Evolutionary conservation across 2,329 filamentous ascomycete species (phyloP).

Genomic region (Fusarium zealandicum): DNA sequence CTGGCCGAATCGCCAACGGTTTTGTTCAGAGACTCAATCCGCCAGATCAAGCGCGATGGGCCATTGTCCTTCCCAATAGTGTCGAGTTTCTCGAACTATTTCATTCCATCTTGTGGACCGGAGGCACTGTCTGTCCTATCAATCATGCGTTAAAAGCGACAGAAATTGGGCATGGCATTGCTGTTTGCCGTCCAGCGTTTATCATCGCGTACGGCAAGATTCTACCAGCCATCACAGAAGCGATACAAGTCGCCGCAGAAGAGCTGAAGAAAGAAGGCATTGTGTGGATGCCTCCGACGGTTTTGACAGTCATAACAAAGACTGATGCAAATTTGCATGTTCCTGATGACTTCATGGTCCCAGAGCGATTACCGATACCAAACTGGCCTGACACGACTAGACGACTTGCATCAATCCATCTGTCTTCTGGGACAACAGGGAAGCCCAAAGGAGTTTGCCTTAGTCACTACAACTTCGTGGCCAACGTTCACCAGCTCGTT

Average conservation of each 20-base stretch:
- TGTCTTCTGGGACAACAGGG: conserved; percentile 73
- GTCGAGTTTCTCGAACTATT: conserved; percentile 54
- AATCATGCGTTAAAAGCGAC: conserved; percentile 49
- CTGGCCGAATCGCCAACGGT: conserved; percentile 52
- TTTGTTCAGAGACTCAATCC: conserved; percentile 45
- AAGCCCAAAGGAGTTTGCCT: conserved; percentile 84
- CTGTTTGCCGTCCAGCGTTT: conserved; percentile 51
- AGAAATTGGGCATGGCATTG: conserved; percentile 53
- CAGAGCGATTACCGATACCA: conserved; percentile 45
- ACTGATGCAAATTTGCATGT: conserved; percentile 39
- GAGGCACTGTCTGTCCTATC: conserved; percentile 50
- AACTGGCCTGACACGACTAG: conserved; percentile 46
- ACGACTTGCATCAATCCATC: conserved; percentile 50
- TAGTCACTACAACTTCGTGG: conserved; percentile 74
- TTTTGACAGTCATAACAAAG: conserved; percentile 46
- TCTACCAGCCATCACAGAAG: conserved; percentile 42
- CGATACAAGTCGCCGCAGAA: conserved; percentile 43
- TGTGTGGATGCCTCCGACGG: conserved; percentile 44
- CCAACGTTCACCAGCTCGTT: conserved; percentile 62
- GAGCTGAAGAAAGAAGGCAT: conserved; percentile 40
- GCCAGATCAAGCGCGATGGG: conserved; percentile 50
- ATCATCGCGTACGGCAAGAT: conserved; percentile 49
- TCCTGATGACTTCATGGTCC: conserved; percentile 45
- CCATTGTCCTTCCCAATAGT: conserved; percentile 53
- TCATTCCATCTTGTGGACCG: conserved; percentile 52